Evolutionary conservation across 2,329 filamentous ascomycete species (phyloP).

Genomic region (Trichoderma sp.): DNA sequence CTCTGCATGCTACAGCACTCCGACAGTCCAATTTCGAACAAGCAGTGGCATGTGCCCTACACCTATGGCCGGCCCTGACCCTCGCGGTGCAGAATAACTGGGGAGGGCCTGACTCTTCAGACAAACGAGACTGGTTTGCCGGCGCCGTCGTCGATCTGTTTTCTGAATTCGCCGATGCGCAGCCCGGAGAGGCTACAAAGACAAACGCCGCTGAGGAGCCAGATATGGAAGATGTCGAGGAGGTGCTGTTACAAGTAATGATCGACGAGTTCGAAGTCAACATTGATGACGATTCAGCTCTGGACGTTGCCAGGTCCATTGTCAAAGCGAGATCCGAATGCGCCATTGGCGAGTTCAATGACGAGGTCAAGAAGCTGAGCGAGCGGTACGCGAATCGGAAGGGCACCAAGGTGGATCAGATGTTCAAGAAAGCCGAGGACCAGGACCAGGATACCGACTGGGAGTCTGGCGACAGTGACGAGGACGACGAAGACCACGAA

Average conservation of each 20-base stretch:
- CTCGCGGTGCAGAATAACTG: conserved; percentile 84
- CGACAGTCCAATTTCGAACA: conserved; percentile 74
- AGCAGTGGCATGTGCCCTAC: conserved; percentile 77
- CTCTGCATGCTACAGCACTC: conserved; percentile 40
- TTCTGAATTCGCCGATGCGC: conserved; percentile 55
- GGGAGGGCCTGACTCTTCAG: conserved; percentile 76
- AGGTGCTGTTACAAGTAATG: conserved; percentile 84
- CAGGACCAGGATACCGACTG: conserved; percentile 59
- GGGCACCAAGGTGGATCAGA: conserved; percentile 53
- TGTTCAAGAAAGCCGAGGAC: conserved; percentile 55
- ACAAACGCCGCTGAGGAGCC: conserved; percentile 45
- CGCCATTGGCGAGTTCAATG: conserved; percentile 59
- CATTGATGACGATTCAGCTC: conserved; percentile 83
- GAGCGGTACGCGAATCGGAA: conserved; percentile 59
- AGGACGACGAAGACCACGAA: conserved; percentile 56
- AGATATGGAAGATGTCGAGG: conserved; percentile 76
- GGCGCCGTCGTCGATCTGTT: conserved; percentile 83
- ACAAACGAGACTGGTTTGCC: conserved; percentile 96
- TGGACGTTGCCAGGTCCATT: conserved; percentile 69
- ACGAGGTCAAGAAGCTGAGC: conserved; percentile 62
- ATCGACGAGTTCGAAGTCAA: conserved; percentile 92
- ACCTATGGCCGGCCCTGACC: conserved; percentile 83
- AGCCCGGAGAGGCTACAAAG: conserved; percentile 28
- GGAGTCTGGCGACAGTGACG: conserved; percentile 57
- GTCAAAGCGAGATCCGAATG: conserved; percentile 64